Conservation (phyloP, 495 filamentous ascomycete species). For the Daldinia caldariorum region DNA sequence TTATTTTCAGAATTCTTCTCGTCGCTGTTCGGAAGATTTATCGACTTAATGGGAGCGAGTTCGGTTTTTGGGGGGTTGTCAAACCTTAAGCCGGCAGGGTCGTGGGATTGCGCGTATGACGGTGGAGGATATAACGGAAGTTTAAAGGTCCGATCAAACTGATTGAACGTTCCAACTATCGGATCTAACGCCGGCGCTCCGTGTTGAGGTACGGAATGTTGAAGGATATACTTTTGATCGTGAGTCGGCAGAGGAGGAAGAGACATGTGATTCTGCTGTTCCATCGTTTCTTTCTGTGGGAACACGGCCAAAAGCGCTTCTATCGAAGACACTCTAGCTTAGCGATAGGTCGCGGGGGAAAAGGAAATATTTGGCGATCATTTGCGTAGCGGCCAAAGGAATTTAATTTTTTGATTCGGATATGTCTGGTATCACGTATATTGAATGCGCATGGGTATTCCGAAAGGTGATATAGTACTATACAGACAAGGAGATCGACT, state of each 20-base stretch:
- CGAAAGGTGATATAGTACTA: conserved; percentile 29
- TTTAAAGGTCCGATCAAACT: conserved; percentile 43
- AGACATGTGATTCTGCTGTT: conserved; percentile 46
- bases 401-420: not conserved
- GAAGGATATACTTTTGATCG: conserved; percentile 41
- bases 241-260: conserved; percentile 35
- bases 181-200: conserved; percentile 36
- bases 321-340: conserved; percentile 30
- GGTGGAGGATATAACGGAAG: conserved; percentile 49
- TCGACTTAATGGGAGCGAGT: conserved; percentile 55
- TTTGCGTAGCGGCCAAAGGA: conserved; percentile 33
- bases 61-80: conserved; percentile 50
- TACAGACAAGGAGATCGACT: conserved; percentile 26
- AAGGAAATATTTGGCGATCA: conserved; percentile 25
- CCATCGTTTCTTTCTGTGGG: conserved; percentile 33
- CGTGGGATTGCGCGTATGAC: conserved; percentile 56
- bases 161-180: conserved; percentile 25
- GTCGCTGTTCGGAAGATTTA: conserved; percentile 28
- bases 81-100: conserved; percentile 51
- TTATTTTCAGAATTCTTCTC: conserved; percentile 27
- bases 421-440: conserved; percentile 26
- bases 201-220: conserved; percentile 35
- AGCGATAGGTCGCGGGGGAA: conserved; percentile 29
- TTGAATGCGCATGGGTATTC: conserved; percentile 22
- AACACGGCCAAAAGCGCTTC: conserved; percentile 23